A percentile compares a stretch with the other conserved stretches of the same genome.
Conservation (phyloP, 2,329 filamentous ascomycete genomes). For the Diplodia mutila region DNA sequence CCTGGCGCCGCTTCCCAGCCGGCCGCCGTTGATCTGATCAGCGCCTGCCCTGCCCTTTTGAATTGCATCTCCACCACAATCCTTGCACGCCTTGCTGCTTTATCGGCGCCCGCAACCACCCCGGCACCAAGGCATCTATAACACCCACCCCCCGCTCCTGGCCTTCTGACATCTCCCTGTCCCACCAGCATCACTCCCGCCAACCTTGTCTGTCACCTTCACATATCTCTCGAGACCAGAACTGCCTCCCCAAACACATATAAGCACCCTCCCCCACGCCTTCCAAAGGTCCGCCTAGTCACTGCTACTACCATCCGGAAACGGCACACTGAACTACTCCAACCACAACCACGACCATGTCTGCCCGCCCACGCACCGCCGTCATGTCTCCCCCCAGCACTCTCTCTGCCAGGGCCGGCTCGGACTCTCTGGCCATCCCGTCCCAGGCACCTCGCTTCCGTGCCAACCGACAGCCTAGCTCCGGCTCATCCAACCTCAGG, state of each 20-base stretch:
- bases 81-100: slow-evolving; percentile 20
- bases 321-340: not conserved
- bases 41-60: slow-evolving; percentile 12
- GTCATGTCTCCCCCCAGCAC: slow-evolving; percentile 12
- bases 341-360: not conserved
- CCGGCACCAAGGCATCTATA: slow-evolving; percentile 13
- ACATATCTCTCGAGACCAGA: not conserved
- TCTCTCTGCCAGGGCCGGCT: slow-evolving; percentile 13
- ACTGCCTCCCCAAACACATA: not conserved
- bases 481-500: slow-evolving; percentile 44
- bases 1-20: slow-evolving; percentile 12
- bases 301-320: not conserved
- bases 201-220: too few relatives aligned
- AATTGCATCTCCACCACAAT: slow-evolving; percentile 12
- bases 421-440: slow-evolving; percentile 41
- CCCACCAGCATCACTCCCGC: not conserved
- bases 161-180: slow-evolving; percentile 15
- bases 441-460: slow-evolving; percentile 40
- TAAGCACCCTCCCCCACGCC: slow-evolving; percentile 2
- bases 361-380: slow-evolving; percentile 2
- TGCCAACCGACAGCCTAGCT: slow-evolving; percentile 41
- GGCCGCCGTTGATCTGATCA: slow-evolving; percentile 17
- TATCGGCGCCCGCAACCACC: slow-evolving; percentile 14
- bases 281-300: not conserved
- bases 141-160: slow-evolving; percentile 18